Conservation (phyloP, 2,329 filamentous ascomycete genomes). For the Didymella exigua region DNA sequence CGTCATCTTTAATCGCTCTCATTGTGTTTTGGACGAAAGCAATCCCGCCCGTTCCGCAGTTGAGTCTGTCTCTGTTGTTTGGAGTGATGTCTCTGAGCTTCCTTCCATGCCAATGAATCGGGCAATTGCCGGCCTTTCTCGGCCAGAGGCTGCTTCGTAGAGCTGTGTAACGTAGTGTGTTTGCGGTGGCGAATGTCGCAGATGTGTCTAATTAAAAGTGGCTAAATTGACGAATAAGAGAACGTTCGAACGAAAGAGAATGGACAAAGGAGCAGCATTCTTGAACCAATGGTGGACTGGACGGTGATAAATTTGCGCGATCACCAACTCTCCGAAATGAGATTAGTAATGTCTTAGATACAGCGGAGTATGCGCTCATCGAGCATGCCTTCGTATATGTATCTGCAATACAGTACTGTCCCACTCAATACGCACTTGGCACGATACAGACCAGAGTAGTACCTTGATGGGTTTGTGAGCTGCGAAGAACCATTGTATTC, state of each 20-base stretch:
- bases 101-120: slow-evolving; percentile 1
- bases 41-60: background rate
- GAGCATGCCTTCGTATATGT: background rate
- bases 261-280: background rate
- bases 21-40: slow-evolving; percentile 13
- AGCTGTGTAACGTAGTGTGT: background rate
- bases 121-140: background rate
- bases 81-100: slow-evolving; percentile 15
- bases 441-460: background rate
- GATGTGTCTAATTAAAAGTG: background rate
- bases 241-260: background rate
- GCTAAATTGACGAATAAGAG: background rate
- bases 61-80: slow-evolving; percentile 14
- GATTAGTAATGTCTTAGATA: background rate
- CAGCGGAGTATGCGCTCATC: background rate
- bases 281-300: background rate
- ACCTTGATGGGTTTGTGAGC: background rate
- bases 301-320: background rate
- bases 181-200: background rate
- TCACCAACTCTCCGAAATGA: background rate
- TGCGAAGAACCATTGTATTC: background rate
- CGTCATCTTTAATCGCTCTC: background rate
- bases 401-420: background rate
- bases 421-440: background rate
- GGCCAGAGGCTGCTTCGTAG: background rate